Percentiles rank a stretch among this genome's conserved stretches.
phyloP scores from a whole-genome alignment of 1,139 yeast genomes.

The Groenewaldozyma sp. region DNA sequence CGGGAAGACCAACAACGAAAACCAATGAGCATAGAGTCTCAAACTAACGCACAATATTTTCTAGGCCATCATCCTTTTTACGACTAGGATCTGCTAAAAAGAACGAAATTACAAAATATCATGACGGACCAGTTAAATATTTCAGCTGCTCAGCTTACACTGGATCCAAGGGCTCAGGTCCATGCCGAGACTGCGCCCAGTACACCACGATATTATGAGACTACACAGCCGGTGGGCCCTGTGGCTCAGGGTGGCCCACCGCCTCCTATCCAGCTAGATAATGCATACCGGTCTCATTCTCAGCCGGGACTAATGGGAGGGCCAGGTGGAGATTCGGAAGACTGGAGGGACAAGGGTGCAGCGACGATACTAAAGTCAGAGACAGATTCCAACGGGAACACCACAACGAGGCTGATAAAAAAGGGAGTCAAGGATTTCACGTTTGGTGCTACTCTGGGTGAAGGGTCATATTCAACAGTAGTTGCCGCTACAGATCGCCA shows the following conservation, averaged over 20 bases:
- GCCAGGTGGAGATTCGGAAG: constrained; percentile 14
- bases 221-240: neutral
- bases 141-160: constrained; percentile 3
- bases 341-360: constrained; percentile 40
- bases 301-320: constrained; percentile 5
- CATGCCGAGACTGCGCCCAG: constrained; percentile 7
- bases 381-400: constrained; percentile 39
- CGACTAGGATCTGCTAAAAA: too few relatives aligned
- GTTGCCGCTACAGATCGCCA: constrained; percentile 75
- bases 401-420: constrained; percentile 37
- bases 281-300: constrained; percentile 2
- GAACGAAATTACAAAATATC: too few relatives aligned
- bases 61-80: too few relatives aligned
- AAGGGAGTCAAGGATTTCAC: constrained; percentile 71
- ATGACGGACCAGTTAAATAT: neutral
- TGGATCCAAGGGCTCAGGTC: constrained; percentile 9
- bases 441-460: constrained; percentile 82
- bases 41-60: too few relatives aligned
- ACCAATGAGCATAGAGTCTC: too few relatives aligned
- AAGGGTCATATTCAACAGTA: constrained; percentile 94
- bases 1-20: too few relatives aligned
- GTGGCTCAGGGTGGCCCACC: constrained; percentile 3
- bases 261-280: neutral
- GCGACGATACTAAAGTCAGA: constrained; percentile 42
- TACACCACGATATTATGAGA: neutral